These are phyloP conservation scores for Halenospora varia DNA, from an alignment of 495 filamentous ascomycete species.

Conservation along the genomic window DNA sequence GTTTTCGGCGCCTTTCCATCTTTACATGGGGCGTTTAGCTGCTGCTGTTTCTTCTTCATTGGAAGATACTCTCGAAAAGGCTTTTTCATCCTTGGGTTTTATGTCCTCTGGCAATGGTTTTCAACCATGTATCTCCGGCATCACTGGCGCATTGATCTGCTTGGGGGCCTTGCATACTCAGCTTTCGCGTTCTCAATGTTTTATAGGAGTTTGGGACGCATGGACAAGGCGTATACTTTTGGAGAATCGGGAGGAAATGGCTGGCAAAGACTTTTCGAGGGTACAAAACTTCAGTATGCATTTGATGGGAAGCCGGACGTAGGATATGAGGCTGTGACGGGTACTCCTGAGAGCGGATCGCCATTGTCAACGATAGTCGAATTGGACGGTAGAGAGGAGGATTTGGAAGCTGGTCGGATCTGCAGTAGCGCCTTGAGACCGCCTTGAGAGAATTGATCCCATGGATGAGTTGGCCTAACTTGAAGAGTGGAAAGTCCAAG, in stretches of 20 bases:
- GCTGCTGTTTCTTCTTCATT: slow-evolving; percentile 68
- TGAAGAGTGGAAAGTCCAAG: no score
- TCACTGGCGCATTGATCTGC: slow-evolving; percentile 89
- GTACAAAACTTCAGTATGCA: background rate
- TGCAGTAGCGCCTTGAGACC: no score
- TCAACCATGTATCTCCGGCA: slow-evolving; percentile 94
- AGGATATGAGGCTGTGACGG: slow-evolving; percentile 7
- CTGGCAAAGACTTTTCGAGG: slow-evolving; percentile 10
- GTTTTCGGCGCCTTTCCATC: slow-evolving; percentile 94
- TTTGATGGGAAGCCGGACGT: slow-evolving; percentile 7
- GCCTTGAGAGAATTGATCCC: no score
- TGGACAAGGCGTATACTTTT: slow-evolving; percentile 11
- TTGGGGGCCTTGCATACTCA: slow-evolving; percentile 53
- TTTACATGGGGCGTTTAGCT: slow-evolving; percentile 84
- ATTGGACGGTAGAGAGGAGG: no score
- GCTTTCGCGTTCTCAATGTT: slow-evolving; percentile 17
- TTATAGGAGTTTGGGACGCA: slow-evolving; percentile 9
- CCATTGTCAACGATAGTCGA: no score
- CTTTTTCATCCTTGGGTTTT: slow-evolving; percentile 68
- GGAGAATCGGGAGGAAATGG: slow-evolving; percentile 11
- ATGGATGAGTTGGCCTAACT: no score
- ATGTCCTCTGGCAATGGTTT: slow-evolving; percentile 92
- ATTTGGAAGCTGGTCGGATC: no score
- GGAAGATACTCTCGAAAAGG: slow-evolving; percentile 35
- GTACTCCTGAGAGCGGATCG: background rate